phyloP scores from a whole-genome alignment of 2,329 filamentous ascomycete genomes.

The Scedosporium dehoogii region DNA sequence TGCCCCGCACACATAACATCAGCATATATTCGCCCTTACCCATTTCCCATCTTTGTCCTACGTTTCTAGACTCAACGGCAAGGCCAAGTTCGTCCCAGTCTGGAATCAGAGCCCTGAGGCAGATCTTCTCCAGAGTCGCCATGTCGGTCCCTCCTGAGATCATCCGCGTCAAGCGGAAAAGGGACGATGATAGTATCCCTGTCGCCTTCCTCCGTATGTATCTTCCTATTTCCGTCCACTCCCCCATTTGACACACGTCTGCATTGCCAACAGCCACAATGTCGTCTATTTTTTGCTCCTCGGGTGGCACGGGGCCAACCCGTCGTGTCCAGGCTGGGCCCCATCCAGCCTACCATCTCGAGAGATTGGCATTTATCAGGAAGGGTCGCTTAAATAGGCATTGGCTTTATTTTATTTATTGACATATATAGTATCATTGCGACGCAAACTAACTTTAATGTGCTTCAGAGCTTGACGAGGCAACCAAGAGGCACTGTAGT shows the following conservation, averaged over 20 bases:
- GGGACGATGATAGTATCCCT: slow-evolving; percentile 36
- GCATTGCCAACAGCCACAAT: not conserved
- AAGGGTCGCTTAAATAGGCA: no score
- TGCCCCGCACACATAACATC: no score
- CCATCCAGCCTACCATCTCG: not conserved
- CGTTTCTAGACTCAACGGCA: no score
- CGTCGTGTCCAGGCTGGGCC: no score
- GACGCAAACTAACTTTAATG: no score
- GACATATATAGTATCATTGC: no score
- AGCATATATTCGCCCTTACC: no score
- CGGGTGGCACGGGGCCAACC: not conserved
- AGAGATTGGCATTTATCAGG: not conserved
- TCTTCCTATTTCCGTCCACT: slow-evolving; percentile 4
- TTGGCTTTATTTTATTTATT: no score
- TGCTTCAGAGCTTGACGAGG: not conserved
- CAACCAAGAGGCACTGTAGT: slow-evolving; percentile 41
- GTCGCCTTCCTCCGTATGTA: slow-evolving; percentile 45
- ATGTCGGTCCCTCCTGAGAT: slow-evolving; percentile 50
- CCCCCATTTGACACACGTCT: slow-evolving; percentile 10
- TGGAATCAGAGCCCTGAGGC: no score
- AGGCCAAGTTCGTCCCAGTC: no score
- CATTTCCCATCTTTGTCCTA: no score
- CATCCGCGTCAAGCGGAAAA: slow-evolving; percentile 53
- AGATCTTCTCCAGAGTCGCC: not conserved
- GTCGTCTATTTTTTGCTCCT: not conserved